Conservation (phyloP, 2,329 filamentous ascomycete genomes). For the Byssoonygena ceratinophila region DNA sequence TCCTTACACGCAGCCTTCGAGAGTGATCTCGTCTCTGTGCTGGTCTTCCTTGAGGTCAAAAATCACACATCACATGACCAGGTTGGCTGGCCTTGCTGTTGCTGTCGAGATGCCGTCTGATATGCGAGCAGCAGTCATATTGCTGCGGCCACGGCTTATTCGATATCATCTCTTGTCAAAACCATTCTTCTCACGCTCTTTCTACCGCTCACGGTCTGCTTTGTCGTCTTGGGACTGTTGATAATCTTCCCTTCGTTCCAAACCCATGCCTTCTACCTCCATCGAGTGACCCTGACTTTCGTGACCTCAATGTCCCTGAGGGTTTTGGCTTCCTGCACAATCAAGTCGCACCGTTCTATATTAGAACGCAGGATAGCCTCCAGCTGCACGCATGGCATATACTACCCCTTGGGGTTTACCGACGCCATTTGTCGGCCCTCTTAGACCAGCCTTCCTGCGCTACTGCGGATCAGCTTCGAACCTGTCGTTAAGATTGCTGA, state of each 20-base stretch:
- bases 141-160: neutral
- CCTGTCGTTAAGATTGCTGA: conserved; percentile 37
- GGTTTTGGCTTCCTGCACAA: conserved; percentile 41
- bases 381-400: conserved; percentile 43
- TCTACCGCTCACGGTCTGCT: neutral
- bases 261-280: conserved; percentile 42
- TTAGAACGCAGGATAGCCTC: conserved; percentile 35
- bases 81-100: no score
- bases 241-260: neutral
- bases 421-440: conserved; percentile 34
- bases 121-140: neutral
- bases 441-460: conserved; percentile 28
- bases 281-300: conserved; percentile 44
- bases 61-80: no score
- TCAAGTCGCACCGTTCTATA: conserved; percentile 42
- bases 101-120: no score
- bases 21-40: no score
- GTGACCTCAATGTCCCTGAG: conserved; percentile 41
- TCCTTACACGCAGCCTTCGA: no score
- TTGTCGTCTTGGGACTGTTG: neutral
- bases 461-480: conserved; percentile 25
- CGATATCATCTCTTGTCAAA: no score
- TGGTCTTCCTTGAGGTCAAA: no score
- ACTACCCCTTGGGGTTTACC: conserved; percentile 39
- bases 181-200: no score